Percentiles rank a stretch among this genome's conserved stretches.
phyloP scores from a whole-genome alignment of 495 filamentous ascomycete genomes.

The Lepidopterella palustris region DNA sequence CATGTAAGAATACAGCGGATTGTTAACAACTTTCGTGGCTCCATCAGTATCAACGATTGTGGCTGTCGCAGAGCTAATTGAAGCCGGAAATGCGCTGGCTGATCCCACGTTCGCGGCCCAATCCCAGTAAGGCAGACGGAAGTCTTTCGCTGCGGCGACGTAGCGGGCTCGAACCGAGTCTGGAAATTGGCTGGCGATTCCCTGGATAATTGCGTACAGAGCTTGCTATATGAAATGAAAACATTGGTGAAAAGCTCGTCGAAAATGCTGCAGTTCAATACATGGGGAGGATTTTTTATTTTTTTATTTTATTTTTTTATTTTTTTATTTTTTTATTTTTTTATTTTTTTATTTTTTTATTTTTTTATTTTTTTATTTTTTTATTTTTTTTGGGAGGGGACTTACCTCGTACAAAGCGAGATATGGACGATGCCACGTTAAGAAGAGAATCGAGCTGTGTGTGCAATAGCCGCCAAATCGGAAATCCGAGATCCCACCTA shows the following conservation, averaged over 20 bases:
- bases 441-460: slow-evolving; percentile 9
- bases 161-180: slow-evolving; percentile 4
- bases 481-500: neutral
- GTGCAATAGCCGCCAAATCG: slow-evolving; percentile 14
- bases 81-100: slow-evolving; percentile 6
- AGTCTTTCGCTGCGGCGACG: slow-evolving; percentile 11
- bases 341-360: too few species aligned
- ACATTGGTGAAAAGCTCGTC: too few species aligned
- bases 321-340: too few species aligned
- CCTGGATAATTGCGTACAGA: slow-evolving; percentile 10
- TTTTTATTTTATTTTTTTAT: too few species aligned
- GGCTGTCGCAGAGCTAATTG: slow-evolving; percentile 6
- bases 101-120: slow-evolving; percentile 8
- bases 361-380: neutral
- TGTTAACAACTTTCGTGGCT: slow-evolving; percentile 8
- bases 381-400: neutral
- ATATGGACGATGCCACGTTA: slow-evolving; percentile 21
- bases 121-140: slow-evolving; percentile 20
- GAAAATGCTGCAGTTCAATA: neutral
- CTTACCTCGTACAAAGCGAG: slow-evolving; percentile 7
- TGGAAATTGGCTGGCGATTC: slow-evolving; percentile 5
- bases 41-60: slow-evolving; percentile 11
- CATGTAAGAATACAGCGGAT: slow-evolving; percentile 12
- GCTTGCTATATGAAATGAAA: slow-evolving; percentile 9
- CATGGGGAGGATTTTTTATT: too few species aligned